Evolutionary conservation across 1,284 basidiomycete genomes (phyloP), one percentile per base, ranked within the genome.

Genomic region (Rhodotorula sp.): DNA sequence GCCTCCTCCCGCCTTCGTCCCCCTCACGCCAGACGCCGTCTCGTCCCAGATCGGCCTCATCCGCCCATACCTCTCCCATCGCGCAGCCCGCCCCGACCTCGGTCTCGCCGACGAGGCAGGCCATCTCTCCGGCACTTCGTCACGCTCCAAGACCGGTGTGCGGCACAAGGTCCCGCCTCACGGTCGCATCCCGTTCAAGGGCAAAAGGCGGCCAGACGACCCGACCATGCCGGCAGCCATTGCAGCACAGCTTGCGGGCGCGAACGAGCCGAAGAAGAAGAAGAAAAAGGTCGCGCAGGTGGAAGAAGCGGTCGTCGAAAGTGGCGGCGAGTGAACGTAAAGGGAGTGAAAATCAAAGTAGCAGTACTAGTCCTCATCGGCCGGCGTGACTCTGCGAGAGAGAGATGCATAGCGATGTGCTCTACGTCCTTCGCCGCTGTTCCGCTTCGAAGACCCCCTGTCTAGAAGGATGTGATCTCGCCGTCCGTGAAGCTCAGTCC

Each of bases 41-140:
- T 86, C 89, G 26, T 82, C 86, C 24, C 91, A 94, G 76, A 92
- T 96, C 74, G 94, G 91, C 1, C 81, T 98, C 37, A 85, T 98
- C 74, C 89, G 86, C 70, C 80, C 85, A 0, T 96, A 89, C 82
- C 94, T 67, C 47, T n/a, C 52, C 37, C 68, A 69, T 1, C 71
- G 77, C 28, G 48, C 37, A 22, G 16, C 59, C 20, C 57, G 58
- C 73, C 71, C 67, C 54, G 59, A 70, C 8, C 62, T 63, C 53
- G 70, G 65, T 18, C 68, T 77, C 44, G 52, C 10, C 69, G 78
- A 75, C 20, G 75, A 77, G 31, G 58, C 56, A 26, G 50, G 52
- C 34, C 28, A 55, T n/a, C 37, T 20, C 26, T 18, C 37, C 20
- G 22, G n/a, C 13, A 26, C 47, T 13, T 24, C 65, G 50, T 22